Base-by-base conservation (phyloP, 2,329 filamentous ascomycete species). In the Neonectria magnoliae region DNA sequence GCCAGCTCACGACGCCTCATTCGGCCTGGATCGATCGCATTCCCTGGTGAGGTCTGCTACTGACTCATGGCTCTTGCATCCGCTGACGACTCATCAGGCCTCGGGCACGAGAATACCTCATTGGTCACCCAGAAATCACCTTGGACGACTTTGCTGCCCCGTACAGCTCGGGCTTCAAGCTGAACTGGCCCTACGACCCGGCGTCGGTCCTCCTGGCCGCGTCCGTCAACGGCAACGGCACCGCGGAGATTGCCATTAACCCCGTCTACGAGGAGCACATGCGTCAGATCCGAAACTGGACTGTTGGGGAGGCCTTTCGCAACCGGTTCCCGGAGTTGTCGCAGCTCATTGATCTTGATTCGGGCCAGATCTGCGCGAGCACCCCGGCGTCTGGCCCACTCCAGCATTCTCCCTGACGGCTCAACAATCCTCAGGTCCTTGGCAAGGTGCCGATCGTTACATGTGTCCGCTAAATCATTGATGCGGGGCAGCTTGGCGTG, bases 21-120 rank as follows among this genome's bases (percentile, higher is more conserved):
- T 71, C 74, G 9, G 74, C 74, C 1, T 77, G 75, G 76, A 74
- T 77, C 41, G 75, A 77, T 53, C 70, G 76, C 2, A 74, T 77
- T 47, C 74, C 76, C 14, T 77, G 76, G 72, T 75, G 44, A 31
- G 67, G 31, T 18, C 31, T 33, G 11, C 20, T 38, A 31, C 20
- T 50, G 55, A 55, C 51, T 58, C 52, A 33, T 36, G 14, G 6
- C 14, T 20, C 11, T n/a, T 20, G 8, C 25, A 11, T 3, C 4
- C 20, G 4, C 48, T 59, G 25, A 66, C 45, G n/a, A 33, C 52
- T 0, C 10, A 29, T 10, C 33, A 76, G 75, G 76, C 76, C 75
- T 4, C 65, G 68, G 18, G 74, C 69, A 1, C 68, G 75, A n/a
- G 68, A 75, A 13, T 77, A 76, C 52, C 67, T 77, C 14, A 73